Evolutionary conservation across 805 yeast genomes (phyloP).

Genomic region (Saturnispora zaruensis): DNA sequence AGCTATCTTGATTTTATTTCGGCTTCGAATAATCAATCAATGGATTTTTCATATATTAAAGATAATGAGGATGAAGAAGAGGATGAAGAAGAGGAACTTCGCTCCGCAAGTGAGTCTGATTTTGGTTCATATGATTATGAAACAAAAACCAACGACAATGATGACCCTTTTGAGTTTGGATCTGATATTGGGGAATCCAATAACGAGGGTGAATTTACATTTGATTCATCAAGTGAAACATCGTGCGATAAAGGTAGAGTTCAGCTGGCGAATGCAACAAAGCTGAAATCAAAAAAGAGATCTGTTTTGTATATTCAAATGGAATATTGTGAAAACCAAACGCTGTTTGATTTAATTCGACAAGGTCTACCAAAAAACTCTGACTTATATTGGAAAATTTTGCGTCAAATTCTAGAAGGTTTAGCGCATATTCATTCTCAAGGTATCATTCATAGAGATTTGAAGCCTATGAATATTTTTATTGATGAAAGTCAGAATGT

Average conservation of each 20-base stretch:
- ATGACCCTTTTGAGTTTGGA: constrained; percentile 25
- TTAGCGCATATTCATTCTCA: constrained; percentile 84
- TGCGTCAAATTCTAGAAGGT: constrained; percentile 84
- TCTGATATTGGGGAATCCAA: constrained; percentile 16
- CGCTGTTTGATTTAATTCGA: constrained; percentile 72
- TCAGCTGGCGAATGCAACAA: constrained; percentile 8
- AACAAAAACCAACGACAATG: constrained; percentile 14
- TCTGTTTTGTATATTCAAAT: constrained; percentile 89
- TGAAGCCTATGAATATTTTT: constrained; percentile 93
- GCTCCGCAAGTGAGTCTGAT: constrained; percentile 14
- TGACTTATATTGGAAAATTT: constrained; percentile 82
- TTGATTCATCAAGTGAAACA: constrained; percentile 10
- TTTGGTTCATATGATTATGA: constrained; percentile 17
- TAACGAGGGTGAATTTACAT: constrained; percentile 16
- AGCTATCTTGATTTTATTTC: constrained; percentile 60
- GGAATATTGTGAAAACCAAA: constrained; percentile 97
- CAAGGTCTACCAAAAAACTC: constrained; percentile 64
- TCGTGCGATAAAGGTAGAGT: constrained; percentile 14
- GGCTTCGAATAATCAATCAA: constrained; percentile 47
- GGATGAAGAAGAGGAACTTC: constrained; percentile 18
- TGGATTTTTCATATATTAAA: constrained; percentile 40
- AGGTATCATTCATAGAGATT: constrained; percentile 90
- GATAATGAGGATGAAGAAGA: constrained; percentile 17
- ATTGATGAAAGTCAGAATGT: constrained; percentile 84
- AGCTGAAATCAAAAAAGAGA: constrained; percentile 26